Conservation (phyloP, 2,329 filamentous ascomycete species). For the Aspergillus sojae region DNA sequence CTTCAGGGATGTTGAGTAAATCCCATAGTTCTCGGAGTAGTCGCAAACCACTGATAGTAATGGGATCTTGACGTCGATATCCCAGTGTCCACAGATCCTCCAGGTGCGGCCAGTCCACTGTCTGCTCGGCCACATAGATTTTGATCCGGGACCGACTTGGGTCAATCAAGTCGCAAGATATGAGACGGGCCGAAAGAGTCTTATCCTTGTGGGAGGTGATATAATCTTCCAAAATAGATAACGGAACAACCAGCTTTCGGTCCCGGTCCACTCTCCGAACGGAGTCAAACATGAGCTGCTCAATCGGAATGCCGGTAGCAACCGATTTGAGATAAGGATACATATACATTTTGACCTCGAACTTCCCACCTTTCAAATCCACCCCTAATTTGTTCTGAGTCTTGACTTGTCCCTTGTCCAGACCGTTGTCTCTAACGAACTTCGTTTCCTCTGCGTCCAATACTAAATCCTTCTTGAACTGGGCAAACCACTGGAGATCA, state of each 20-base stretch:
- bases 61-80: constrained; percentile 1
- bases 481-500: not conserved
- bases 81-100: constrained; percentile 20
- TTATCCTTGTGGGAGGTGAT: not conserved
- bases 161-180: constrained; percentile 19
- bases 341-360: constrained; percentile 19
- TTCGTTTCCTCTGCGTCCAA: not conserved
- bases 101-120: constrained; percentile 10
- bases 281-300: constrained; percentile 15
- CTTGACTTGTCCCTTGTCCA: not conserved
- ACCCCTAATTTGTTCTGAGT: constrained; percentile 17
- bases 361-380: constrained; percentile 13
- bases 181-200: constrained; percentile 7
- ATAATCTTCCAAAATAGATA: not conserved
- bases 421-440: not conserved
- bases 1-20: constrained; percentile 10
- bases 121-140: constrained; percentile 17
- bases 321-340: constrained; percentile 18
- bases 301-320: constrained; percentile 16
- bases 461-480: constrained; percentile 4
- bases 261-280: not conserved
- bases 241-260: not conserved
- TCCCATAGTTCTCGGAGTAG: constrained; percentile 20
- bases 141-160: constrained; percentile 19
- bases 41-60: constrained; percentile 9